These are phyloP conservation scores for Fusarium euwallaceae DNA, from an alignment of 2,329 filamentous ascomycete species.

Conservation along the genomic window DNA sequence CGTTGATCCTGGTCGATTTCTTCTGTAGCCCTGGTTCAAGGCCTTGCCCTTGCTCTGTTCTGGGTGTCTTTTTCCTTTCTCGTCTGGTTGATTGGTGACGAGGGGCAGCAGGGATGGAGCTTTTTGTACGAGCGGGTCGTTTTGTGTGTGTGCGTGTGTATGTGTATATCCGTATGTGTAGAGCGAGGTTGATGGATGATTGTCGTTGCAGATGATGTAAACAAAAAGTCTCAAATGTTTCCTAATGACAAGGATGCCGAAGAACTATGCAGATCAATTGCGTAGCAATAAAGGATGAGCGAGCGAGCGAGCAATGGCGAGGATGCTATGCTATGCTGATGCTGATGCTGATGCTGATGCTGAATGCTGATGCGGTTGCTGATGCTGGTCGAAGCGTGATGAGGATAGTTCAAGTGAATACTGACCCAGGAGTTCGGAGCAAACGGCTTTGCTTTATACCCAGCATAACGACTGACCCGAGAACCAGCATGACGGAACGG, in stretches of 20 bases:
- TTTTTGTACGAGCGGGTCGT: conserved; percentile 6
- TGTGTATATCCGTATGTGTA: conserved; percentile 9
- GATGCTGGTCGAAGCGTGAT: conserved; percentile 14
- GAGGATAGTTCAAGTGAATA: conserved; percentile 19
- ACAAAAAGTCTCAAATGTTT: conserved; percentile 10
- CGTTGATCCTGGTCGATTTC: conserved; percentile 21
- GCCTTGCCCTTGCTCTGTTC: conserved; percentile 32
- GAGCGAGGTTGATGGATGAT: not conserved
- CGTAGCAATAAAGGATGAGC: conserved; percentile 4
- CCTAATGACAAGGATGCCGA: conserved; percentile 1
- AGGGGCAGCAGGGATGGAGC: conserved; percentile 28
- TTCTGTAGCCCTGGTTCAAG: conserved; percentile 14
- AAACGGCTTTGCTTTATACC: conserved; percentile 47
- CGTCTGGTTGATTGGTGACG: conserved; percentile 36
- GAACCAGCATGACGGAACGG: conserved; percentile 38
- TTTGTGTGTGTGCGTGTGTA: not conserved
- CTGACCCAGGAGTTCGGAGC: conserved; percentile 42
- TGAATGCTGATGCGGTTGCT: not conserved
- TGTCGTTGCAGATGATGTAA: conserved; percentile 27
- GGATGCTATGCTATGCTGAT: conserved; percentile 17
- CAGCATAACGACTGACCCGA: conserved; percentile 31
- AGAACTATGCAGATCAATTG: conserved; percentile 18
- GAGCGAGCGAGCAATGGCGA: not conserved
- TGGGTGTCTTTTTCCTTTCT: conserved; percentile 36
- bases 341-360: conserved; percentile 15